Percentiles rank a stretch among this genome's conserved stretches.
Conservation (phyloP, 2,329 filamentous ascomycete genomes). For the Tolypocladium amazonense region DNA sequence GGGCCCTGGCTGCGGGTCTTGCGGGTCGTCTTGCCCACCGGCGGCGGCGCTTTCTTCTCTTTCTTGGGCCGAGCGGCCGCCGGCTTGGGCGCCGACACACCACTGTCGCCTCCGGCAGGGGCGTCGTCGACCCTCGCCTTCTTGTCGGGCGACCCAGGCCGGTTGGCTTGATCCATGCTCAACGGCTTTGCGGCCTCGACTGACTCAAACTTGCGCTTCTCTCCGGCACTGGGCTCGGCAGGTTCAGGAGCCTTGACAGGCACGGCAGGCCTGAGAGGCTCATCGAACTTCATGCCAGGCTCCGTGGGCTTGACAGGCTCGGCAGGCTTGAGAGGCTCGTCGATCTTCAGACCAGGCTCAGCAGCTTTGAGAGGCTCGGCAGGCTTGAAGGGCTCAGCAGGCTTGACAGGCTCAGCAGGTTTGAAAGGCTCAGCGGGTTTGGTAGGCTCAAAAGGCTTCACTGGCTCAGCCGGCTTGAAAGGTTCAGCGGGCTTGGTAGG, state of each 20-base stretch:
- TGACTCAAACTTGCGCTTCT: conserved; percentile 30
- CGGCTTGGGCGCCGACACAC: conserved; percentile 13
- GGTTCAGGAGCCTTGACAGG: background rate
- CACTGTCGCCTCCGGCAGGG: conserved; percentile 9
- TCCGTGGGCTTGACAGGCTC: background rate
- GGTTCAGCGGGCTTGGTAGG: background rate
- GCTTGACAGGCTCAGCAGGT: background rate
- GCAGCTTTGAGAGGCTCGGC: background rate
- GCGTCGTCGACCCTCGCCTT: conserved; percentile 28
- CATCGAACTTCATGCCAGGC: background rate
- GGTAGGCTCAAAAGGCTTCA: background rate
- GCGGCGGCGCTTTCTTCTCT: conserved; percentile 22
- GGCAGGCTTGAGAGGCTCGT: background rate
- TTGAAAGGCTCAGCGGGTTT: background rate
- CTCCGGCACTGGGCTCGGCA: conserved; percentile 6
- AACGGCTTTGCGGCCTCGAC: conserved; percentile 1
- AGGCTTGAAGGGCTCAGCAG: background rate
- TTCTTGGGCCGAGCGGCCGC: conserved; percentile 19
- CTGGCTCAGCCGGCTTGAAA: background rate
- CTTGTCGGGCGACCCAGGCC: conserved; percentile 20
- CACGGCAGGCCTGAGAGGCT: background rate
- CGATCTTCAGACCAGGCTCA: background rate
- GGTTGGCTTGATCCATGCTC: background rate
- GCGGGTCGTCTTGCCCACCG: conserved; percentile 24
- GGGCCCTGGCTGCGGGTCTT: conserved; percentile 34